These are phyloP conservation scores for Entophlyctis luteolus DNA, from an alignment of 192 early-diverging fungal species.

Conservation along the genomic window DNA sequence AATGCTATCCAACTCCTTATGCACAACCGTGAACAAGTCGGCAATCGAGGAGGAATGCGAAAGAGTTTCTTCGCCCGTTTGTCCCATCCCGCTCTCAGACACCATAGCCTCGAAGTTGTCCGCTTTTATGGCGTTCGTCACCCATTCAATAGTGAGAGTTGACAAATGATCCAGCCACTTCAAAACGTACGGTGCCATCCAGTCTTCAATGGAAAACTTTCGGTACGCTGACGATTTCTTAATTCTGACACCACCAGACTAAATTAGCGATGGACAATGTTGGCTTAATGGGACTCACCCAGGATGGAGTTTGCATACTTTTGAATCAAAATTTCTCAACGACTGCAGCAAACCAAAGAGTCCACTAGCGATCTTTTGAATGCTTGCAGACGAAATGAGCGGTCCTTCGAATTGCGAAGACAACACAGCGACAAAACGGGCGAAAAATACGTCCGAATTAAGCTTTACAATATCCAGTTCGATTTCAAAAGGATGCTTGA, in stretches of 20 bases:
- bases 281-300: background rate
- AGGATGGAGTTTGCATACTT: background rate
- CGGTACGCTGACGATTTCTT: conserved; percentile 29
- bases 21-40: conserved; percentile 49
- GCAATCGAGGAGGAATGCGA: conserved; percentile 45
- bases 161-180: conserved; percentile 46
- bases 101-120: conserved; percentile 45
- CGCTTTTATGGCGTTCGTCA: conserved; percentile 49
- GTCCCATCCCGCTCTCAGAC: background rate
- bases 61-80: conserved; percentile 1
- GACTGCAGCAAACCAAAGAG: background rate
- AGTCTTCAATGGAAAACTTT: conserved; percentile 47
- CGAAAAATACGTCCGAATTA: conserved; percentile 1
- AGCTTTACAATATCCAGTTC: conserved; percentile 45
- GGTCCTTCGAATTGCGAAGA: background rate
- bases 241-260: background rate
- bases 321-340: conserved; percentile 7
- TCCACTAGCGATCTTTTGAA: background rate
- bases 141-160: conserved; percentile 49
- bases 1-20: conserved; percentile 48
- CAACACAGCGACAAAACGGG: conserved; percentile 4
- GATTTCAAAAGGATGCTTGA: conserved; percentile 41
- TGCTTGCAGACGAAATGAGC: background rate
- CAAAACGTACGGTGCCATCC: conserved; percentile 49
- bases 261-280: background rate